Evolutionary conservation across 2,329 filamentous ascomycete species (phyloP).

Genomic region (Exophiala sp.): DNA sequence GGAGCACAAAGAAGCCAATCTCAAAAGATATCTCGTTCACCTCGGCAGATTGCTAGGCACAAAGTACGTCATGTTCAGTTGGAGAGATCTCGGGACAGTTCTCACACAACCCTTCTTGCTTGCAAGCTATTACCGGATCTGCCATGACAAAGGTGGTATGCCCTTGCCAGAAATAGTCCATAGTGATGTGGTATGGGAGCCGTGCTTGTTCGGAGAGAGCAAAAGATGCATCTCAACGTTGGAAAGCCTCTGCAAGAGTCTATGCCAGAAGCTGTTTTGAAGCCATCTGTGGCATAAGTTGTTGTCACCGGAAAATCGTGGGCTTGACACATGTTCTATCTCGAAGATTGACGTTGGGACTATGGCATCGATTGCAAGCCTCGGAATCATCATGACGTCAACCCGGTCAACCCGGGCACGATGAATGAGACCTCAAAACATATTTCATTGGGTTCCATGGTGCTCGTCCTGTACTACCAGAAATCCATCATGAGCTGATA

Average conservation of each 20-base stretch:
- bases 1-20: neutral
- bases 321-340: too few relatives aligned
- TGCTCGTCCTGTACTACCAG: too few relatives aligned
- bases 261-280: neutral
- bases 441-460: too few relatives aligned
- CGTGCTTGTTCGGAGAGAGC: neutral
- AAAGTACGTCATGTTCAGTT: neutral
- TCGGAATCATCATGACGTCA: too few relatives aligned
- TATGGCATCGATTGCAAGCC: too few relatives aligned
- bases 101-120: neutral
- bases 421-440: too few relatives aligned
- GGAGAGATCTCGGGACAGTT: neutral
- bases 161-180: neutral
- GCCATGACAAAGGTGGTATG: neutral
- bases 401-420: too few relatives aligned
- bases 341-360: too few relatives aligned
- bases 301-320: too few relatives aligned
- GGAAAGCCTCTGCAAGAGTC: neutral
- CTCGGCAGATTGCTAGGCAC: neutral
- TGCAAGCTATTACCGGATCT: neutral
- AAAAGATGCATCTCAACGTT: neutral
- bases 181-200: neutral
- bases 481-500: too few relatives aligned
- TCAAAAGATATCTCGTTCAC: neutral
- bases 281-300: neutral